Base-by-base conservation (phyloP, 148 eudicot genomes). In the Rhododendron mucronatum region DNA sequence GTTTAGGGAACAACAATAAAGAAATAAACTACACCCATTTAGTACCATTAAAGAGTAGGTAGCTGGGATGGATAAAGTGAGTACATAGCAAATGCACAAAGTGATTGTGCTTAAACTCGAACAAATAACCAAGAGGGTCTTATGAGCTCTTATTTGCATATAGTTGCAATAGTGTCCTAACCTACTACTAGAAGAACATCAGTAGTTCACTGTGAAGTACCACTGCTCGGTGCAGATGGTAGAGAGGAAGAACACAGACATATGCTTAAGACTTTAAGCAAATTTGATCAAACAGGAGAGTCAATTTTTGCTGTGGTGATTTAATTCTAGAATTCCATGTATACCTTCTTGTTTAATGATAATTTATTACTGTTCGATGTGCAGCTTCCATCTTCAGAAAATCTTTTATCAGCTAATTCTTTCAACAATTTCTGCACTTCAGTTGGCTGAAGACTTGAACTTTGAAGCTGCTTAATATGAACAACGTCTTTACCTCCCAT, bases 401-500 rank as follows among this genome's bases (percentile, higher is more conserved):
- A 95, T 82, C 90, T 88, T 85, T 92, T 93, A 90, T 94, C 99
- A 55, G 96, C 96, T 86, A 90, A 88, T 87, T 93, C 91, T 93
- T 95, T 97, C 86, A 97, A 88, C 67, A 93, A 83, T 83, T 84
- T 91, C 92, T 92, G 96, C 82, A 97, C 91, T 87, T 97, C 98
- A 75, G 90, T 86, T 63, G 95, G 90, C 88, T 89, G 87, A 63
- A 91, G 91, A 84, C 73, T 91, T 86, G 99, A 95, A 81, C 84
- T 88, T 63, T 93, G 89, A 80, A 90, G 95, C 92, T 95, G 98
- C 93, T 93, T 95, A 69, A 97, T 84, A 84, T 97, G 94, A 84
- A 97, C 89, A 77, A 93, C 98, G 93, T 97, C 98, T 89, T 97
- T 97, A 75, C 99, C 99, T 80, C 99, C 99, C 91, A 96, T 96